Evolutionary conservation across 768 basidiomycete species (phyloP), one percentile per base, ranked within the genome.

Genomic region (Trametes cinnabarina): DNA sequence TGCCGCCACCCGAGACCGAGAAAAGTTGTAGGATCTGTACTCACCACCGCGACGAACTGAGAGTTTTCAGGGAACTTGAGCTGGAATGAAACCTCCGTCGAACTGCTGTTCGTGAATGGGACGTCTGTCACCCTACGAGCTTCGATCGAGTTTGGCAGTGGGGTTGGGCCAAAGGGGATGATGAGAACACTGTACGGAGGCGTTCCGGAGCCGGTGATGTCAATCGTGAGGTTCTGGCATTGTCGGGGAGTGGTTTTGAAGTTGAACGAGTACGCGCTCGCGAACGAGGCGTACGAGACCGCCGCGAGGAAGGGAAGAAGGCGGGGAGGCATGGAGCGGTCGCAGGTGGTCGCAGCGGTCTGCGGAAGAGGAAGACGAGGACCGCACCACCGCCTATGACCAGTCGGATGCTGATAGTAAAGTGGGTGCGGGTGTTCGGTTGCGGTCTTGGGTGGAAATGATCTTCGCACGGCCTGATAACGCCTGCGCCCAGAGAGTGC

Each of bases 11-110:
- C n/a, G n/a, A n/a, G n/a, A n/a, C n/a, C 22, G 4, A 12, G 8
- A 47, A 7, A 42, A n/a, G 22, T 35, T 11, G 6, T 17, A 30
- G 55, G 30, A 47, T 37, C n/a, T 35, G 28, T 6, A 83, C 87
- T 73, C 65, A 90, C 89, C 65, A 90, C 85, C 4, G 86, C 84
- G 23, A 92, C 87, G 52, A 92, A 85, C 65, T 88, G 85, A 3
- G 88, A 87, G 66, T 82, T 77, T 47, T 72, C 76, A 0, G 90
- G 90, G 67, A 80, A 92, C 26, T 77, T 79, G 51, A 90, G 77
- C 66, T 80, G 71, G 68, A 91, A 86, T 35, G 69, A 76, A 26
- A 82, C 63, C 22, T 76, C 73, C 2, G 68, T 74, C 19, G 73
- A 55, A 6, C 71, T 65, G 25, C 71, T 78, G 19, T 72, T 32